Base-by-base conservation (phyloP, 306 rosid species). In the Nissolia schottii region DNA sequence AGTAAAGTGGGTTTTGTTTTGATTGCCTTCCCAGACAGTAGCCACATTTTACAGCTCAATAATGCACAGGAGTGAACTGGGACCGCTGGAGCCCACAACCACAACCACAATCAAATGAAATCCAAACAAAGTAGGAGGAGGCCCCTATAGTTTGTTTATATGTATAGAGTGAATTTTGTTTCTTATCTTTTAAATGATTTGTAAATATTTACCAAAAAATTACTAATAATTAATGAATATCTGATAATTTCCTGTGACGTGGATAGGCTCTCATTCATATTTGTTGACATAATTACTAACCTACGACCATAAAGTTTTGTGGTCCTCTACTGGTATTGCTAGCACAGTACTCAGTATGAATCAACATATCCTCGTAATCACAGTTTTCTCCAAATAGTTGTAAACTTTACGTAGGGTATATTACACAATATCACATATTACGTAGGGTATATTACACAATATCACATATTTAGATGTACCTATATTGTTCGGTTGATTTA, bases 371-470 rank as follows among this genome's bases (percentile, higher is more conserved):
- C 48, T 10, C 35, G 60, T 12, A 28, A 20, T 13, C 9, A 31
- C 6, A 10, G 43, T 11, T 67, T 50, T 67, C n/a, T 31, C 11
- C 61, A 4, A 13, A 3, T n/a, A 18, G 3, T 49, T 9, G 28
- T 29, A 67, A 67, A 15, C n/a, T 51, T 68, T 68, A 5, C n/a
- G 34, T 13, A 0, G 41, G 82, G 65, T n/a, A n/a, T n/a, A n/a
- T n/a, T n/a, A n/a, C n/a, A n/a, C n/a, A n/a, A n/a, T n/a, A n/a
- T n/a, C n/a, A n/a, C n/a, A n/a, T n/a, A n/a, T n/a, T n/a, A n/a
- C n/a, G n/a, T n/a, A n/a, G n/a, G n/a, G n/a, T n/a, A n/a, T n/a
- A n/a, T n/a, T n/a, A n/a, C n/a, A n/a, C n/a, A n/a, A n/a, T n/a
- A n/a, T n/a, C n/a, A n/a, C n/a, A n/a, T n/a, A n/a, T n/a, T n/a